Evolutionary conservation across 2,329 filamentous ascomycete genomes (phyloP).

Genomic region (Clathrospora elynae): DNA sequence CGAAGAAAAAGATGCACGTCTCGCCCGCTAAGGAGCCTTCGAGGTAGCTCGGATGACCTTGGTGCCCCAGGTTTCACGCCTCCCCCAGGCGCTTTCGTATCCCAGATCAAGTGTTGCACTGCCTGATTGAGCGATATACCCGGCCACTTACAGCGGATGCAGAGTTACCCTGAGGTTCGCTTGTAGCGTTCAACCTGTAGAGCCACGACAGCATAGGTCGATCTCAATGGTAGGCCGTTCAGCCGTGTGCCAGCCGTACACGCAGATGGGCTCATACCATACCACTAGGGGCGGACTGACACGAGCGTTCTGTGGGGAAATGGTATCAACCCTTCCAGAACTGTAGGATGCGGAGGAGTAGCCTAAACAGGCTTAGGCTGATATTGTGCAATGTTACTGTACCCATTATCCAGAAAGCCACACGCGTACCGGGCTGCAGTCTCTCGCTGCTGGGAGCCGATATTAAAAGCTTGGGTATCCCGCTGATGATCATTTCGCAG

Average conservation of each 20-base stretch:
- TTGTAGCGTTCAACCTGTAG: slow-evolving; percentile 7
- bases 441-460: slow-evolving; percentile 34
- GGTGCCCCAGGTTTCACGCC: slow-evolving; percentile 38
- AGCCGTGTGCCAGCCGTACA: slow-evolving; percentile 19
- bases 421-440: slow-evolving; percentile 36
- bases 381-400: slow-evolving; percentile 42
- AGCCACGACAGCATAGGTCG: slow-evolving; percentile 1
- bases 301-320: slow-evolving; percentile 21
- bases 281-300: slow-evolving; percentile 11
- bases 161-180: slow-evolving; percentile 9
- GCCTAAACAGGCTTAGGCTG: slow-evolving; percentile 33
- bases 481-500: slow-evolving; percentile 24
- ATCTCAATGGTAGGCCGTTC: slow-evolving; percentile 13
- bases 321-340: slow-evolving; percentile 40
- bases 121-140: slow-evolving; percentile 25
- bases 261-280: slow-evolving; percentile 12
- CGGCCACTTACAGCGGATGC: slow-evolving; percentile 15
- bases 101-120: slow-evolving; percentile 40
- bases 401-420: slow-evolving; percentile 39
- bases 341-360: slow-evolving; percentile 38
- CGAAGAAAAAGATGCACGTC: slow-evolving; percentile 30
- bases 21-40: slow-evolving; percentile 21
- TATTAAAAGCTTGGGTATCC: slow-evolving; percentile 40
- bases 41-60: slow-evolving; percentile 38
- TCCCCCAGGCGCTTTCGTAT: slow-evolving; percentile 31